These are phyloP conservation scores for Penicillium coprophilum DNA, from an alignment of 495 filamentous ascomycete species.

Conservation along the genomic window DNA sequence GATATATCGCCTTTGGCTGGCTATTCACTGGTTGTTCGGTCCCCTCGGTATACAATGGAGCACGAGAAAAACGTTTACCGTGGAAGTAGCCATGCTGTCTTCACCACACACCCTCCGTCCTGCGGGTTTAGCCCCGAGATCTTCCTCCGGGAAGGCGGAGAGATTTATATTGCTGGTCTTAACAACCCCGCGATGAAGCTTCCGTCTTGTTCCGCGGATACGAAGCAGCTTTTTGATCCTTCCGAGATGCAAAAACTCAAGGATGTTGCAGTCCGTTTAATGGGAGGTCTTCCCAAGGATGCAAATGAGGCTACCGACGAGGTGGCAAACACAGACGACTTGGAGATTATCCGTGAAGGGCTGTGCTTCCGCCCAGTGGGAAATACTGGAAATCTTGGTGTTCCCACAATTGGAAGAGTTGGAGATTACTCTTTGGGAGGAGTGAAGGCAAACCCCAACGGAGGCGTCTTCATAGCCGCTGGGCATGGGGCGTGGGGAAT, in stretches of 20 bases:
- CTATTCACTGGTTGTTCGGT: conserved; percentile 66
- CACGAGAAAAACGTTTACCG: conserved; percentile 27
- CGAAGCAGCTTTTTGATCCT: conserved; percentile 44
- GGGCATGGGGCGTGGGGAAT: conserved; percentile 79
- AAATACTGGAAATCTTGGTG: conserved; percentile 52
- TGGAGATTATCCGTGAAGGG: conserved; percentile 63
- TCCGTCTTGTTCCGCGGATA: conserved; percentile 50
- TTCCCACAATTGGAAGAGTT: conserved; percentile 60
- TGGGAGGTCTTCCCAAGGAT: conserved; percentile 42
- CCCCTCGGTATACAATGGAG: conserved; percentile 51
- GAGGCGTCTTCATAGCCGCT: conserved; percentile 68
- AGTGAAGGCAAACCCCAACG: conserved; percentile 41
- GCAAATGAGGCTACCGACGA: conserved; percentile 22
- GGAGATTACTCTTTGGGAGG: conserved; percentile 54
- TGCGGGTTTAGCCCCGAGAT: conserved; percentile 69
- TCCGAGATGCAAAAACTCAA: conserved; percentile 52
- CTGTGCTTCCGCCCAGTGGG: conserved; percentile 75
- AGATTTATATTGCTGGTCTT: conserved; percentile 74
- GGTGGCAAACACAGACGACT: conserved; percentile 42
- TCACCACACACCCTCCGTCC: conserved; percentile 52
- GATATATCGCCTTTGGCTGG: conserved; percentile 66
- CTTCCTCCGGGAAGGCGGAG: conserved; percentile 61
- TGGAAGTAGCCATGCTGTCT: conserved; percentile 65
- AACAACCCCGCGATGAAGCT: conserved; percentile 61
- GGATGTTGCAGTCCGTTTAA: conserved; percentile 52